phyloP scores from a whole-genome alignment of 257 asterid genomes.

The Salvia hispanica region DNA sequence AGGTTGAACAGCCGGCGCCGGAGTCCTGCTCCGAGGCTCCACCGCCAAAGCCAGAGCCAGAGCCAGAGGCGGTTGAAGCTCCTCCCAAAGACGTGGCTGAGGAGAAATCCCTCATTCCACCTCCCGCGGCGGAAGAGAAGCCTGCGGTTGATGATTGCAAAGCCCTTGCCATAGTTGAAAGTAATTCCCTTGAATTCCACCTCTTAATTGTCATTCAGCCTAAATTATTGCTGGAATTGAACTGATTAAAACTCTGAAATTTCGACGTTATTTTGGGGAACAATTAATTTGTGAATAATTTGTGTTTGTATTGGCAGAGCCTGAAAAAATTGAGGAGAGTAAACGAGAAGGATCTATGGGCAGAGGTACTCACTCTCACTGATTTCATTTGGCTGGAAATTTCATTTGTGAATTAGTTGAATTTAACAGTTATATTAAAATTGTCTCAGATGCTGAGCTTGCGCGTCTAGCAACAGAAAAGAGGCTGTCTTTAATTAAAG shows the following conservation, averaged over 20 bases:
- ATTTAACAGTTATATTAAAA: neutral
- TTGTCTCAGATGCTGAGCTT: conserved; percentile 49
- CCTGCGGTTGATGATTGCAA: conserved; percentile 34
- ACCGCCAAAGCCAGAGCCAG: conserved; percentile 24
- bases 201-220: neutral
- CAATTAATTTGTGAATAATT: conserved; percentile 7
- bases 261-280: neutral
- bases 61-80: conserved; percentile 34
- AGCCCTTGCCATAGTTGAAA: conserved; percentile 47
- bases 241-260: neutral
- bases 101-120: conserved; percentile 63
- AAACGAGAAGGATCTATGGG: conserved; percentile 37
- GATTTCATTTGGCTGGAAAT: conserved; percentile 22
- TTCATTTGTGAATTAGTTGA: conserved; percentile 3
- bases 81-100: conserved; percentile 61
- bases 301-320: conserved; percentile 31
- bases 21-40: conserved; percentile 32
- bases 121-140: conserved; percentile 51
- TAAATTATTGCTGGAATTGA: no score
- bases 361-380: conserved; percentile 42
- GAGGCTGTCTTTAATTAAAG: conserved; percentile 52
- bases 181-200: conserved; percentile 37
- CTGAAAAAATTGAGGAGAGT: conserved; percentile 43
- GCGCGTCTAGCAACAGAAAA: conserved; percentile 56
- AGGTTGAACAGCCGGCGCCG: conserved; percentile 45